Conservation (phyloP, 1,284 basidiomycete species). For the Malassezia vespertilionis region DNA sequence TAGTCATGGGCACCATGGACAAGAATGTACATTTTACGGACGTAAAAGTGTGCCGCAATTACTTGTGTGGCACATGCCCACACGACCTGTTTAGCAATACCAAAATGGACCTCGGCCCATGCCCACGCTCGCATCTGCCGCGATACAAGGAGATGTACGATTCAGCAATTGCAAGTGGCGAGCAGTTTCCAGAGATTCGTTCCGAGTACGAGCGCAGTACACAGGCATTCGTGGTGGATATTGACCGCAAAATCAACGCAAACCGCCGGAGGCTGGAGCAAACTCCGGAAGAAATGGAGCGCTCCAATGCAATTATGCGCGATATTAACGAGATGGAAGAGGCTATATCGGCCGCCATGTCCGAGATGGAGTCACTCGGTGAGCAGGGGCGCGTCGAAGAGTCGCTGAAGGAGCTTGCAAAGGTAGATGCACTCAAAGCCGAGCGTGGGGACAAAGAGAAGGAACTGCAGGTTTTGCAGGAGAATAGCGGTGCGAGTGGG, state of each 20-base stretch:
- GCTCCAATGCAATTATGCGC: slow-evolving; percentile 95
- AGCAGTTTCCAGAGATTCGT: slow-evolving; percentile 39
- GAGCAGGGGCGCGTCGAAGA: slow-evolving; percentile 97
- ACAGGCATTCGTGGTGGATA: slow-evolving; percentile 90
- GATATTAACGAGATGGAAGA: slow-evolving; percentile 99
- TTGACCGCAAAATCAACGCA: slow-evolving; percentile 85
- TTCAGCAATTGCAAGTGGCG: slow-evolving; percentile 61
- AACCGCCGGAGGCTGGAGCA: slow-evolving; percentile 92
- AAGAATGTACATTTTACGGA: slow-evolving; percentile 77
- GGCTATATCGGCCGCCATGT: slow-evolving; percentile 92
- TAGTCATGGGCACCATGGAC: slow-evolving; percentile 41
- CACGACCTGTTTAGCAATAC: slow-evolving; percentile 97
- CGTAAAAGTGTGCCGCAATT: slow-evolving; percentile 98
- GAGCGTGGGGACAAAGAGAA: slow-evolving; percentile 95
- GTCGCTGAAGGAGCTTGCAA: slow-evolving; percentile 90
- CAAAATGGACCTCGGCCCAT: slow-evolving; percentile 98
- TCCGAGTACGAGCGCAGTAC: slow-evolving; percentile 75
- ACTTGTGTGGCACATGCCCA: slow-evolving; percentile 92
- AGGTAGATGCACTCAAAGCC: slow-evolving; percentile 90
- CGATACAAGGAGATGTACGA: slow-evolving; percentile 83
- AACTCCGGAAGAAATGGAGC: slow-evolving; percentile 97
- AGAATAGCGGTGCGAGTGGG: slow-evolving; percentile 93
- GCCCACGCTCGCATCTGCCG: slow-evolving; percentile 91
- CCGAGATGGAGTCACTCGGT: slow-evolving; percentile 92
- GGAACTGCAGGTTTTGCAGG: slow-evolving; percentile 88